Conservation (phyloP, 495 filamentous ascomycete genomes). For the Penicillium atrosanguineum region DNA sequence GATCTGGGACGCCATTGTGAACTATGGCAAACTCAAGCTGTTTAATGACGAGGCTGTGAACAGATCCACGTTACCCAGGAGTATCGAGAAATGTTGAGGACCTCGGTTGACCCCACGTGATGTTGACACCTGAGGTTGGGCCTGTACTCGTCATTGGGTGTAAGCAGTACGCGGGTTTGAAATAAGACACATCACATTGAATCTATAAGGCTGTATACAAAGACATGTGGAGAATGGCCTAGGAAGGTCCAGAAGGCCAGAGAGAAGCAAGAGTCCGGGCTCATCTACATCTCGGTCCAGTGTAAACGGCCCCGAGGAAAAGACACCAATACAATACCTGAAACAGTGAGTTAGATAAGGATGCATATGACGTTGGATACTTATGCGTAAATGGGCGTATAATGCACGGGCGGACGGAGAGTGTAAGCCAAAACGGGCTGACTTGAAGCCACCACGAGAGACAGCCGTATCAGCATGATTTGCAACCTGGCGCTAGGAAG, state of each 20-base stretch:
- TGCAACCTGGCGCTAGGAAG: background rate
- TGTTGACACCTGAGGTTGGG: conserved; percentile 14
- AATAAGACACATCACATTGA: background rate
- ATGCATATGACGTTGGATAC: background rate
- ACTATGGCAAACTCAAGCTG: conserved; percentile 5
- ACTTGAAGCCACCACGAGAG: too few relatives aligned
- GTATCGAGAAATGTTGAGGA: conserved; percentile 5
- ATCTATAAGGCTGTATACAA: too few relatives aligned
- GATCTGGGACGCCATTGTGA: conserved; percentile 34
- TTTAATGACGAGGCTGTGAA: background rate
- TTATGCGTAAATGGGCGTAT: background rate
- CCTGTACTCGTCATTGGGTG: background rate
- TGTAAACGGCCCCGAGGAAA: too few relatives aligned
- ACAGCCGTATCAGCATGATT: background rate
- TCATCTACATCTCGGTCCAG: too few relatives aligned
- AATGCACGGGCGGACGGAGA: background rate
- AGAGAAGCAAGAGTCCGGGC: too few relatives aligned
- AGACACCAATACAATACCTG: too few relatives aligned
- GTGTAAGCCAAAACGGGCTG: background rate
- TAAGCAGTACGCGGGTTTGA: background rate
- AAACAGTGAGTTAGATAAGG: background rate
- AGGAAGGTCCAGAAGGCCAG: too few relatives aligned
- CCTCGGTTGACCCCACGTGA: conserved; percentile 10
- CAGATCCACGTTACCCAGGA: conserved; percentile 7
- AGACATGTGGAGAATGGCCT: too few relatives aligned